Evolutionary conservation across 495 filamentous ascomycete genomes (phyloP), one percentile per base, ranked within the genome.

Genomic region (Penicillium turbatum): DNA sequence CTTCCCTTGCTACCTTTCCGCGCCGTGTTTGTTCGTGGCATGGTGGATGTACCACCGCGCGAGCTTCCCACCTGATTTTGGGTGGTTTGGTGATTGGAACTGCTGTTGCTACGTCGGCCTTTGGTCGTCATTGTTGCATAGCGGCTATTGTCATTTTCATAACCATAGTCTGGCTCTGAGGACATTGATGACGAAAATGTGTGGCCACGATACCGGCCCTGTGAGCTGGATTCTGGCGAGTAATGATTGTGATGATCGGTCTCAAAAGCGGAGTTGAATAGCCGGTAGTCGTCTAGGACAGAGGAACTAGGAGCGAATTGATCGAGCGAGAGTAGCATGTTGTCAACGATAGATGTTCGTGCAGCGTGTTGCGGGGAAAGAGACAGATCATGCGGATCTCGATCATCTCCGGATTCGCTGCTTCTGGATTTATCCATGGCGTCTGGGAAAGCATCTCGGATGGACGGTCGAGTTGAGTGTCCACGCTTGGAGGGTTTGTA

Each of bases 301-400:
- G 71, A 72, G 5, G 70, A 62, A 9, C 61, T 79, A 5, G 80
- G 77, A 52, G 81, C 73, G 10, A 90, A 81, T 72, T 89, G 86
- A 69, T 95, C 90, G 53, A 97, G 81, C 15, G 92, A 95, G 29
- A 91, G 79, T 11, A 97, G 81, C 83, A 97, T 90, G 62, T 95
- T 92, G 68, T 92, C 88, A 38, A 97, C 87, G 41, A 97, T 83
- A 19, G 91, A 96, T 59, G 90, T 88, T 44, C 91, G 83, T 26
- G 85, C 85, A 55, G 86, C 83, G 65, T 90, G 85, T 51, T 85
- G 77, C 43, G 86, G 76, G 7, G 86, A 83, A 45, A 95, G 74
- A 30, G 89, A 90, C 44, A 96, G 75, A 68, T 96, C 91, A 73
- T 96, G 91, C 24, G 91, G 92, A 66, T 96, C 90, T 43, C 86